Percentiles rank a stretch among this genome's conserved stretches.
These are phyloP conservation scores for Seminavis robusta DNA, from an alignment of 108 stramenopile genomes.

Conservation along the genomic window DNA sequence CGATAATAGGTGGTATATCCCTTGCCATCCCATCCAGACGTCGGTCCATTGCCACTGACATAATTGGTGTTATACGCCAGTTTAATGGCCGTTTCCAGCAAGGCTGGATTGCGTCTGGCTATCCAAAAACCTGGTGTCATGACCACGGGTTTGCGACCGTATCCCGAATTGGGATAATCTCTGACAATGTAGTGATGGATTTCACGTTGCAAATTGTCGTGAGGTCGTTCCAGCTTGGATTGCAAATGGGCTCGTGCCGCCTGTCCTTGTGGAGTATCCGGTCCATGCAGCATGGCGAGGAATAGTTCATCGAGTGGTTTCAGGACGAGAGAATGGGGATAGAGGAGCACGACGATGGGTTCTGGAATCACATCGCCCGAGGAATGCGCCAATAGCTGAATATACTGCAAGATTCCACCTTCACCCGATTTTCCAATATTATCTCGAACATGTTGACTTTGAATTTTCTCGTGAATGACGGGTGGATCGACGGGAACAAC, in stretches of 20 bases:
- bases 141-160: conserved; percentile 36
- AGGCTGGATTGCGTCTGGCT: conserved; percentile 23
- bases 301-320: conserved; percentile 63
- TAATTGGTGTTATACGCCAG: conserved; percentile 47
- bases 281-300: conserved; percentile 61
- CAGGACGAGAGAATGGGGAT: conserved; percentile 54
- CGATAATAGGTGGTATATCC: conserved; percentile 53
- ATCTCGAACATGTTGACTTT: conserved; percentile 17
- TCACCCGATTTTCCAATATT: too few species aligned
- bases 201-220: conserved; percentile 31
- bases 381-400: conserved; percentile 22
- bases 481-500: conserved; percentile 28
- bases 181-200: conserved; percentile 47
- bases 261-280: too few species aligned
- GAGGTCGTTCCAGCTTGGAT: conserved; percentile 27
- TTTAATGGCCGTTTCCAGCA: conserved; percentile 39
- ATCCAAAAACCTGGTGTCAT: conserved; percentile 64
- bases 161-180: conserved; percentile 43
- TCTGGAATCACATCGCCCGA: conserved; percentile 38
- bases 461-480: conserved; percentile 22
- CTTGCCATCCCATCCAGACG: conserved; percentile 43
- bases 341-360: conserved; percentile 49
- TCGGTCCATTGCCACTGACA: conserved; percentile 26
- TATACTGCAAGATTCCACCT: conserved; percentile 4
- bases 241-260: conserved; percentile 14